Percentiles rank a stretch among this genome's conserved stretches.
These are phyloP conservation scores for Vitis riparia DNA, from an alignment of 164 flowering plant genomes.

Conservation along the genomic window DNA sequence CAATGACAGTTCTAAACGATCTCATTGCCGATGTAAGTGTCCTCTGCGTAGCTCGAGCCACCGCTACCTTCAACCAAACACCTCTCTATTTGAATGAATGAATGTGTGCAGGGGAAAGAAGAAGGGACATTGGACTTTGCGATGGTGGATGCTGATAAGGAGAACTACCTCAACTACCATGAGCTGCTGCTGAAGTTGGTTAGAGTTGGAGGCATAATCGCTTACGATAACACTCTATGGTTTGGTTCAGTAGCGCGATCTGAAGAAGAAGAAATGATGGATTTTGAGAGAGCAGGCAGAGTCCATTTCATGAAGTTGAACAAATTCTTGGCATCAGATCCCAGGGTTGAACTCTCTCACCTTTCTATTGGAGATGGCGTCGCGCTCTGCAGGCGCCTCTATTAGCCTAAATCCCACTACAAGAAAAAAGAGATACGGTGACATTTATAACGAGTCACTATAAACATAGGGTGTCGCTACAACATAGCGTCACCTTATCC, in stretches of 20 bases:
- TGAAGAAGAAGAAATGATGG: slow-evolving; percentile 19
- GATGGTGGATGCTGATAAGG: slow-evolving; percentile 34
- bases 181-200: slow-evolving; percentile 28
- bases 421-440: too few species aligned
- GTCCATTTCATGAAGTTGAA: slow-evolving; percentile 14
- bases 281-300: background rate
- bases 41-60: background rate
- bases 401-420: too few species aligned
- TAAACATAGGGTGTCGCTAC: too few species aligned
- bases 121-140: slow-evolving; percentile 21
- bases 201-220: slow-evolving; percentile 28
- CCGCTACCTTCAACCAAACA: background rate
- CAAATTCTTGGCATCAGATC: slow-evolving; percentile 6
- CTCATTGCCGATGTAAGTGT: slow-evolving; percentile 29
- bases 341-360: slow-evolving; percentile 11
- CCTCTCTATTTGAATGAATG: background rate
- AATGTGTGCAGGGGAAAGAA: slow-evolving; percentile 10
- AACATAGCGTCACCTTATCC: too few species aligned
- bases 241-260: slow-evolving; percentile 18
- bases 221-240: slow-evolving; percentile 33
- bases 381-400: slow-evolving; percentile 13
- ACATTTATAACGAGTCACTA: too few species aligned
- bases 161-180: slow-evolving; percentile 21
- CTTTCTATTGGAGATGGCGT: slow-evolving; percentile 21
- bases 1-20: slow-evolving; percentile 23